A percentile compares a stretch with the other conserved stretches of the same genome.
Evolutionary conservation across 306 rosid species (phyloP).

Genomic region (Aeschynomene evenia): DNA sequence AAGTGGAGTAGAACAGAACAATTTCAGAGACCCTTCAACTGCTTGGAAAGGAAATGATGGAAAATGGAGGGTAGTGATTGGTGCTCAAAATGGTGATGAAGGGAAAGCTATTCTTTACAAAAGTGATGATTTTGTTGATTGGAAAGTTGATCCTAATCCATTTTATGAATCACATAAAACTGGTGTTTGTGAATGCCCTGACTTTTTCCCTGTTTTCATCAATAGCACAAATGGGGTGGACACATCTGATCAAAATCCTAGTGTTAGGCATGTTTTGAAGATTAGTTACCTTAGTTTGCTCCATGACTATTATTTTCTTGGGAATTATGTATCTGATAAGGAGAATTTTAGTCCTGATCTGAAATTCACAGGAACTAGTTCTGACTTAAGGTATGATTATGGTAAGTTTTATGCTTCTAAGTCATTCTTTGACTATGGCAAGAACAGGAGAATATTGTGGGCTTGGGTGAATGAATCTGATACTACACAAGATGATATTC

Average conservation of each 20-base stretch:
- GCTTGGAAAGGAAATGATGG: conserved; percentile 52
- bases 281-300: conserved; percentile 20
- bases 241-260: conserved; percentile 12
- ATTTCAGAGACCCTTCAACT: conserved; percentile 62
- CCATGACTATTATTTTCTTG: conserved; percentile 45
- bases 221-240: conserved; percentile 42
- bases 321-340: conserved; percentile 36
- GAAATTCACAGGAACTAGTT: conserved; percentile 26
- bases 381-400: conserved; percentile 43
- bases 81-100: conserved; percentile 38
- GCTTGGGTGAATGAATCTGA: conserved; percentile 37
- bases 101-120: conserved; percentile 41
- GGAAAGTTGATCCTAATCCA: conserved; percentile 40
- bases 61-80: conserved; percentile 49
- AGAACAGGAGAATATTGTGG: conserved; percentile 51
- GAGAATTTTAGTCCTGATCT: conserved; percentile 40
- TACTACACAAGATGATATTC: conserved; percentile 35
- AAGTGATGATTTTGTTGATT: conserved; percentile 48
- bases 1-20: conserved; percentile 24
- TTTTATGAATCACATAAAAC: conserved; percentile 31
- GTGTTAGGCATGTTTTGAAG: conserved; percentile 48
- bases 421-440: conserved; percentile 44
- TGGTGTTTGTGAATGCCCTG: conserved; percentile 59
- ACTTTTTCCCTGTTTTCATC: conserved; percentile 47
- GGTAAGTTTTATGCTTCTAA: conserved; percentile 54